Evolutionary conservation across 495 filamentous ascomycete genomes (phyloP).

Genomic region (Penicillium arizonense): DNA sequence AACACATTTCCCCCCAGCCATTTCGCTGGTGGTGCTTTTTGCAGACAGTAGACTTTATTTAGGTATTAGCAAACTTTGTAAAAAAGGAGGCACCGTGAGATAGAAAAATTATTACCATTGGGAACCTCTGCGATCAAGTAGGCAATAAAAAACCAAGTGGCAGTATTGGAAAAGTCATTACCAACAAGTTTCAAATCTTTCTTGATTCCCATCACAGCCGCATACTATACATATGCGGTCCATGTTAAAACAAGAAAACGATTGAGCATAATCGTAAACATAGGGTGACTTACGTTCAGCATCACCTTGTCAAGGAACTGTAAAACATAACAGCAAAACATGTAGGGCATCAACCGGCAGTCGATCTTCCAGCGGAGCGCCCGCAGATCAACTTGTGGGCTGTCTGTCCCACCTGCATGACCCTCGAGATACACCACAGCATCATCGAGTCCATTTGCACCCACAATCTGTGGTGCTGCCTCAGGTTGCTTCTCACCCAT

Average conservation of each 20-base stretch:
- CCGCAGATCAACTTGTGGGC: constrained; percentile 13
- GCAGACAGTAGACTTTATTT: constrained; percentile 30
- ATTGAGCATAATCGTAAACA: not conserved
- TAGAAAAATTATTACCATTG: constrained; percentile 38
- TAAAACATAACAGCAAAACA: constrained; percentile 61
- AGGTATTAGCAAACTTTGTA: not conserved
- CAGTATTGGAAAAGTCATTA: constrained; percentile 53
- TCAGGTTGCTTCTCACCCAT: constrained; percentile 17
- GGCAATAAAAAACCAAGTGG: constrained; percentile 55
- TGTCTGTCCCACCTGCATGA: constrained; percentile 7
- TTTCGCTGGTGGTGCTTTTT: constrained; percentile 50
- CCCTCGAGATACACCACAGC: constrained; percentile 35
- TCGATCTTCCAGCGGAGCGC: constrained; percentile 44
- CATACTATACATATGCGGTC: constrained; percentile 33
- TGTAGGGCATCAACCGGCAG: constrained; percentile 50
- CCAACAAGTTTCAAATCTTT: constrained; percentile 45
- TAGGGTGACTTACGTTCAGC: constrained; percentile 47
- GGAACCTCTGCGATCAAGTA: constrained; percentile 54
- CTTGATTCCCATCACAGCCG: constrained; percentile 55
- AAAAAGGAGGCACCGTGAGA: not conserved
- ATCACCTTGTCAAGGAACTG: constrained; percentile 68
- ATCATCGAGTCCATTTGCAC: constrained; percentile 24
- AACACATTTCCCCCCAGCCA: constrained; percentile 51
- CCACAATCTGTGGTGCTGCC: not conserved
- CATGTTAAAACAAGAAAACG: not conserved